Evolutionary conservation across 2,329 filamentous ascomycete genomes (phyloP).

Genomic region (Trichoderma atroviride): DNA sequence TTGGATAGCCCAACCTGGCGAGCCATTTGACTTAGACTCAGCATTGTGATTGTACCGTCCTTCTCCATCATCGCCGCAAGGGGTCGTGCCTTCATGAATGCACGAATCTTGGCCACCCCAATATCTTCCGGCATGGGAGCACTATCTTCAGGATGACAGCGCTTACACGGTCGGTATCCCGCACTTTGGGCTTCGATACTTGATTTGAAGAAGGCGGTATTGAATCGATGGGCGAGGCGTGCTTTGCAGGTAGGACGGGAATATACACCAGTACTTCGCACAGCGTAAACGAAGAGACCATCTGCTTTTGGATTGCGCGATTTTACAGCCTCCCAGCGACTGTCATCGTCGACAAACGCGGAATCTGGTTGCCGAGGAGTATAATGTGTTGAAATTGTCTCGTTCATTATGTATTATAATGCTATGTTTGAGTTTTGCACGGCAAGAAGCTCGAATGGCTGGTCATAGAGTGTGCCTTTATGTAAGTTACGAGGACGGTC

Average conservation of each 20-base stretch:
- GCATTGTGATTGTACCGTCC: constrained; percentile 29
- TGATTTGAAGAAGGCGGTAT: constrained; percentile 57
- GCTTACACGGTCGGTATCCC: constrained; percentile 60
- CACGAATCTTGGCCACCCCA: constrained; percentile 43
- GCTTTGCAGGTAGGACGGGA: constrained; percentile 64
- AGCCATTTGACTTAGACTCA: constrained; percentile 51
- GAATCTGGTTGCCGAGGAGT: neutral
- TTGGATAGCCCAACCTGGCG: constrained; percentile 54
- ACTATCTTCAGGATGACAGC: constrained; percentile 52
- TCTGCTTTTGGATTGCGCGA: constrained; percentile 41
- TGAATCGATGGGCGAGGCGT: constrained; percentile 61
- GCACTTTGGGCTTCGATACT: constrained; percentile 47
- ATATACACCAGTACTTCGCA: constrained; percentile 52
- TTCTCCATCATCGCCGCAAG: neutral
- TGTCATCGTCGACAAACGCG: constrained; percentile 36
- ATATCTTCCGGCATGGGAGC: constrained; percentile 47
- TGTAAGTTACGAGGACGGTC: neutral
- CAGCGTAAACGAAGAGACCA: constrained; percentile 47
- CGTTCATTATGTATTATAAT: neutral
- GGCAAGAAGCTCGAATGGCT: neutral
- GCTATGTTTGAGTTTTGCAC: neutral
- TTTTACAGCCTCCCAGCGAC: constrained; percentile 42
- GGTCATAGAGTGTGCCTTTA: neutral
- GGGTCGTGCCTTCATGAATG: neutral
- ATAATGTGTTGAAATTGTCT: neutral